Base-by-base conservation (phyloP, 495 filamentous ascomycete genomes). In the Penicillium crystallinum region DNA sequence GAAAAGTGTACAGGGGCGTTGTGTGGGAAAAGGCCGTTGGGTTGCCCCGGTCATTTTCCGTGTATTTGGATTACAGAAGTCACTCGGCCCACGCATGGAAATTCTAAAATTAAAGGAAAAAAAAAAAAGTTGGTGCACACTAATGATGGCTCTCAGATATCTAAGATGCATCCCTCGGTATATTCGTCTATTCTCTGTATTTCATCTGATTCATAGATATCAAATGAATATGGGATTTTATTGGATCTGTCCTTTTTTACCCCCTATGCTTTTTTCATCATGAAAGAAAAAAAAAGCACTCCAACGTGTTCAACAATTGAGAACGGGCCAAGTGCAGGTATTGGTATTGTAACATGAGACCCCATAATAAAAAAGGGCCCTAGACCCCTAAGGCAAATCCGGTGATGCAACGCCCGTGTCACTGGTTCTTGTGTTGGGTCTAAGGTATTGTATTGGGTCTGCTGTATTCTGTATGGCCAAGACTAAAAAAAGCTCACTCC, bases 341-440 rank as follows among this genome's bases (percentile, higher is more conserved):
- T 34, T 2, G 5, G 25, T 39, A 49, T 61, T 60, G 59, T 62
- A 58, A 64, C 59, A 4, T 34, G 31, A 11, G 31, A n/a, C 11
- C 10, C 50, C 48, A 53, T 39, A 45, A 44, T 49, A 44, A 37
- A 43, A 55, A 44, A 48, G 22, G 48, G 38, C 49, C 57, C 39
- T 49, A 61, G 46, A 48, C 46, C 46, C 46, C 17, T 38, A 18
- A 35, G 31, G 44, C 44, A 33, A 45, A 45, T 46, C 40, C 46
- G 40, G 61, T 63, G 58, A 65, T 65, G 60, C 63, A 66, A 63
- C 60, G 52, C 48, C 57, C 57, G 57, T 61, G 55, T 63, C 57
- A 61, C 61, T 57, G 31, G 48, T 34, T 49, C 37, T 46, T 15
- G 14, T n/a, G n/a, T n/a, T n/a, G 6, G 17, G 17, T 44, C 8